Percentiles rank a stretch among this genome's conserved stretches.
phyloP scores from a whole-genome alignment of 2,329 filamentous ascomycete species.

The Trichoderma simmonsii region DNA sequence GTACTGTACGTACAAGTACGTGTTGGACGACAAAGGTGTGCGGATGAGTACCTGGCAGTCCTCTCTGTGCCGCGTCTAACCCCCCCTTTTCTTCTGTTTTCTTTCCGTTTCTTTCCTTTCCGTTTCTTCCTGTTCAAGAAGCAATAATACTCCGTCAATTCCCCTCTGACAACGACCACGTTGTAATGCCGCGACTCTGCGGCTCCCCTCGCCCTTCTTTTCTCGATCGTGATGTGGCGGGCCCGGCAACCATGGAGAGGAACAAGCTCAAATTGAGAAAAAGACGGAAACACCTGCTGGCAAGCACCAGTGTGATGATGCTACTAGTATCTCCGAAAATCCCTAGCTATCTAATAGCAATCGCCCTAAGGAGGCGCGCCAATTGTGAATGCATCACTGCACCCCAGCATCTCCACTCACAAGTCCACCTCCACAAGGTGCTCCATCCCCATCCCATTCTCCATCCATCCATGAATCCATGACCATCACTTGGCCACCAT shows the following conservation, averaged over 20 bases:
- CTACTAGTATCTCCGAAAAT: constrained; percentile 18
- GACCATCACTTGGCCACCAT: constrained; percentile 17
- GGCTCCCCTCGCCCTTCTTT: neutral
- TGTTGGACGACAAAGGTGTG: neutral
- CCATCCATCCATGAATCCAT: constrained; percentile 15
- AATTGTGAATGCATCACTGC: constrained; percentile 18
- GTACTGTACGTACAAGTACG: neutral
- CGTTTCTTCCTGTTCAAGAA: neutral
- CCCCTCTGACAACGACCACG: neutral
- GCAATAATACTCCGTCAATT: neutral
- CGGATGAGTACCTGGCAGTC: neutral
- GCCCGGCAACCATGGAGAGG: neutral
- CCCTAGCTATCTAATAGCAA: constrained; percentile 10
- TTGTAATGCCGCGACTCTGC: neutral
- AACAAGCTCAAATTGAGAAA: neutral
- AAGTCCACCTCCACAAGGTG: constrained; percentile 18
- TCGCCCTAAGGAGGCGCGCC: constrained; percentile 14
- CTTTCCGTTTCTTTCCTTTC: neutral
- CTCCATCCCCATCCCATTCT: constrained; percentile 12
- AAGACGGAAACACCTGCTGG: constrained; percentile 13
- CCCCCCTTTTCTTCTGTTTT: neutral
- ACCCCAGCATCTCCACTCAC: constrained; percentile 19
- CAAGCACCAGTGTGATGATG: constrained; percentile 4
- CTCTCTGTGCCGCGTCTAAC: neutral
- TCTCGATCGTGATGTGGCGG: constrained; percentile 11